Evolutionary conservation across 2,329 filamentous ascomycete genomes (phyloP).

Genomic region (Akanthomyces uredinophilus): DNA sequence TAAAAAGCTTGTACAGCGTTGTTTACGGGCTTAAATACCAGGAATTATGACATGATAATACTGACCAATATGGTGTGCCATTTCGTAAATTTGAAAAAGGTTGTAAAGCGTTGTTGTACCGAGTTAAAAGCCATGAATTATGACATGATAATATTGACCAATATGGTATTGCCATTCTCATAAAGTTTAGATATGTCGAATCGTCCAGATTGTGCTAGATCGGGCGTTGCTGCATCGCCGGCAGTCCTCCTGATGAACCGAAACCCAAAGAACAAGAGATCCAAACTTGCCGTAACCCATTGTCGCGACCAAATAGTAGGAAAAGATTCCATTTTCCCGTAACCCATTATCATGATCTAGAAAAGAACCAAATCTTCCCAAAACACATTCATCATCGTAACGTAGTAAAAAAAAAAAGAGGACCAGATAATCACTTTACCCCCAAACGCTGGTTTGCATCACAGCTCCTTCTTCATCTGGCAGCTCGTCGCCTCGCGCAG

Average conservation of each 20-base stretch:
- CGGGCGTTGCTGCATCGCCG: background rate
- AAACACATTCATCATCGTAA: background rate
- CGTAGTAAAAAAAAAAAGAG: background rate
- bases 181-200: background rate
- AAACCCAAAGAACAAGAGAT: background rate
- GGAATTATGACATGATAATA: background rate
- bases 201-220: background rate
- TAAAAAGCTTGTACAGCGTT: slow-evolving; percentile 8
- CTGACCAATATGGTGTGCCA: background rate
- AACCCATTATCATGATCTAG: no score
- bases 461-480: background rate
- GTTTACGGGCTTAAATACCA: background rate
- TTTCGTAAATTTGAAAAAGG: background rate
- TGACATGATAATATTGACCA: background rate
- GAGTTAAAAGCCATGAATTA: background rate
- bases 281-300: background rate
- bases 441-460: no score
- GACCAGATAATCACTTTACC: no score
- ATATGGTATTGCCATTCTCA: background rate
- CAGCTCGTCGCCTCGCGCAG: background rate
- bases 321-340: no score
- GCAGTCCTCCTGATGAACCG: background rate
- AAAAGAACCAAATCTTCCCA: background rate
- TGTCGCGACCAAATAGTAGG: background rate
- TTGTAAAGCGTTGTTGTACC: slow-evolving; percentile 2